A percentile compares a stretch with the other conserved stretches of the same genome.
Conservation (phyloP, 2,329 filamentous ascomycete species). For the Beauveria bassiana region DNA sequence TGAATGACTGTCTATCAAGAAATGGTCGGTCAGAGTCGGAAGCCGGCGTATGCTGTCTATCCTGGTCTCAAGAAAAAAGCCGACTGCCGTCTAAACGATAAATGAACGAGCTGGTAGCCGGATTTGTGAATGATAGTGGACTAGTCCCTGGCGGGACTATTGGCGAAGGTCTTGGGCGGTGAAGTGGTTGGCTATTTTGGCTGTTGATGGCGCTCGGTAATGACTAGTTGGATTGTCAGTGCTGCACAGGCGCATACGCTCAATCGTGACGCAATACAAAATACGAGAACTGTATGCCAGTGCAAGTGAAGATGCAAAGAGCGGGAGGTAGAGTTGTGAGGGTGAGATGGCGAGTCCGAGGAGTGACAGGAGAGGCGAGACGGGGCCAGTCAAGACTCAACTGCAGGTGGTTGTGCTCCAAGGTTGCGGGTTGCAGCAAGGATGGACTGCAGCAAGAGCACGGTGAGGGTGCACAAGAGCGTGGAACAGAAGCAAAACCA, state of each 20-base stretch:
- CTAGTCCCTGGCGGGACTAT: constrained; percentile 3
- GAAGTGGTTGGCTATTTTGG: not conserved
- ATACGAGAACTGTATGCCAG: not conserved
- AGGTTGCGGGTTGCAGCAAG: not conserved
- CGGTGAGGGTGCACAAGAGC: not conserved
- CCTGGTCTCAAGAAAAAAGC: not conserved
- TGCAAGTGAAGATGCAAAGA: not conserved
- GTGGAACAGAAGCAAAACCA: constrained; percentile 2
- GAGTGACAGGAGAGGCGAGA: not conserved
- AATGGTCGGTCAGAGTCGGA: not conserved
- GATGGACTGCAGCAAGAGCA: not conserved
- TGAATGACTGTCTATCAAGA: not conserved
- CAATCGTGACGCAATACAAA: not conserved
- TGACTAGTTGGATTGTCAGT: not conserved
- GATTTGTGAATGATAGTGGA: not conserved
- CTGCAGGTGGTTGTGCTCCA: not conserved
- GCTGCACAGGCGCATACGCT: not conserved
- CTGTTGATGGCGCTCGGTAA: constrained; percentile 1
- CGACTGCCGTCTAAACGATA: not conserved
- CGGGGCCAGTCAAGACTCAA: not conserved
- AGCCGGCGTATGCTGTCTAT: not conserved
- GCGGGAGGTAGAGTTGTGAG: not conserved
- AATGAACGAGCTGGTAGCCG: not conserved
- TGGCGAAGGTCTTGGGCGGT: constrained; percentile 9
- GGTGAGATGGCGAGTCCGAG: not conserved